Percentiles rank a stretch among this genome's conserved stretches.
These are phyloP conservation scores for Triticum dicoccoides DNA, from an alignment of 176 grass and related monocot genomes.

Conservation along the genomic window DNA sequence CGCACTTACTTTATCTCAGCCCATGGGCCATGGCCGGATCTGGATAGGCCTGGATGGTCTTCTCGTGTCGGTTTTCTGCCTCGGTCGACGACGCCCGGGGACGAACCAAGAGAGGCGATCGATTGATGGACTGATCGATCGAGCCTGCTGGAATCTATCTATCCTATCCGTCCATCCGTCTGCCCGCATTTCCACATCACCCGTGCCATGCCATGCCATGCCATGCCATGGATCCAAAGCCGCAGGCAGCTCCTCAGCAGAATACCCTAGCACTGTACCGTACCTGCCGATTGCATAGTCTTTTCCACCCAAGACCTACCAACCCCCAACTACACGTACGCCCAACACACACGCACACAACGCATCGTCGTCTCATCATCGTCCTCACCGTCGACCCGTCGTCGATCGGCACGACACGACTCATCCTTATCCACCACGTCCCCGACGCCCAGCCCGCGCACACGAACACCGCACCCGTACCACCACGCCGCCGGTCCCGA, in stretches of 20 bases:
- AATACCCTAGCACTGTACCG: too few relatives aligned
- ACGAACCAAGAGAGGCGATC: background rate
- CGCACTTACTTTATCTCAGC: background rate
- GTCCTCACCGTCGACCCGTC: background rate
- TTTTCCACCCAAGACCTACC: background rate
- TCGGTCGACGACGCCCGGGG: background rate
- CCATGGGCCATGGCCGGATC: background rate
- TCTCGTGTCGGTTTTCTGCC: background rate
- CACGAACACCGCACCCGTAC: background rate
- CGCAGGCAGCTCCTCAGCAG: too few relatives aligned
- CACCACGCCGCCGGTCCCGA: background rate
- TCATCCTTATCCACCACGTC: constrained; percentile 54
- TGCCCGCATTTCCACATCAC: background rate
- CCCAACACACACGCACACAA: background rate
- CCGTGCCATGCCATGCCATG: too few relatives aligned
- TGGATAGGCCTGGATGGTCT: background rate
- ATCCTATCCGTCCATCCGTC: background rate
- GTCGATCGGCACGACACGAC: background rate
- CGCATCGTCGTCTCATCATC: background rate
- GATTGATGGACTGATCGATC: background rate
- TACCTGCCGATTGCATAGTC: too few relatives aligned
- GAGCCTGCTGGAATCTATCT: background rate
- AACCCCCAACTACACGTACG: background rate
- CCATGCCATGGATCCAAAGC: too few relatives aligned
- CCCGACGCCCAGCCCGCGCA: background rate